A percentile compares a stretch with the other conserved stretches of the same genome.
These are phyloP conservation scores for Thozetella sp. DNA, from an alignment of 495 filamentous ascomycete species.

Conservation along the genomic window DNA sequence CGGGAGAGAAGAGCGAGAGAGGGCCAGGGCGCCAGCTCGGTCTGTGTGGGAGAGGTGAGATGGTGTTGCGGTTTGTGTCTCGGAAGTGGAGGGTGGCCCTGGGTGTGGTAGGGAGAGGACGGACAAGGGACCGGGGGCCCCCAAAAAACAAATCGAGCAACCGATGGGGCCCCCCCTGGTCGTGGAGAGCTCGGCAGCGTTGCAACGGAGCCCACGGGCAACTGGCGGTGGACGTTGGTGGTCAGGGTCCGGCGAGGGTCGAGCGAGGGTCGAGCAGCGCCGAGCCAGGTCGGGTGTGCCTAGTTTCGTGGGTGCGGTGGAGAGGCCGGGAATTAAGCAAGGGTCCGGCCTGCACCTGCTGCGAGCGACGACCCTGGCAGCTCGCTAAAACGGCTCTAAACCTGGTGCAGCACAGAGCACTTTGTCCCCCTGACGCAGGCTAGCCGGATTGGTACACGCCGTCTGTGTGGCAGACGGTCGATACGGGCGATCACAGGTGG, in stretches of 20 bases:
- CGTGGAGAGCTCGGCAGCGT: neutral
- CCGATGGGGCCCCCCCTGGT: no score
- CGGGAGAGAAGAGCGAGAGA: constrained; percentile 2
- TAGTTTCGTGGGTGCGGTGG: neutral
- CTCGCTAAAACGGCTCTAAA: constrained; percentile 1
- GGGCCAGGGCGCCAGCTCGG: constrained; percentile 7
- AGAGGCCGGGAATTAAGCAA: neutral
- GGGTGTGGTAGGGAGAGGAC: constrained; percentile 1
- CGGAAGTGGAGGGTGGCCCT: constrained; percentile 28
- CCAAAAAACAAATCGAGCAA: neutral
- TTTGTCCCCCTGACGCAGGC: neutral
- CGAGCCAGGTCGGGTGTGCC: neutral
- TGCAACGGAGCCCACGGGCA: neutral
- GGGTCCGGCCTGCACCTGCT: neutral
- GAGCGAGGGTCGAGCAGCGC: neutral
- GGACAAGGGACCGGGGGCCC: constrained; percentile 4
- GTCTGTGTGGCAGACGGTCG: neutral
- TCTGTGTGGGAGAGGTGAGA: constrained; percentile 16
- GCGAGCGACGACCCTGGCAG: neutral
- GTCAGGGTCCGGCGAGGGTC: neutral
- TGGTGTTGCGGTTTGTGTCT: constrained; percentile 50
- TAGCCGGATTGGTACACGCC: neutral
- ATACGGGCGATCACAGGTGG: constrained; percentile 1
- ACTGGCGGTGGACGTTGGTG: constrained; percentile 1
- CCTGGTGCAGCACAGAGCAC: neutral